These are phyloP conservation scores for Pogostemon cablin DNA, from an alignment of 257 asterid genomes.

Conservation along the genomic window DNA sequence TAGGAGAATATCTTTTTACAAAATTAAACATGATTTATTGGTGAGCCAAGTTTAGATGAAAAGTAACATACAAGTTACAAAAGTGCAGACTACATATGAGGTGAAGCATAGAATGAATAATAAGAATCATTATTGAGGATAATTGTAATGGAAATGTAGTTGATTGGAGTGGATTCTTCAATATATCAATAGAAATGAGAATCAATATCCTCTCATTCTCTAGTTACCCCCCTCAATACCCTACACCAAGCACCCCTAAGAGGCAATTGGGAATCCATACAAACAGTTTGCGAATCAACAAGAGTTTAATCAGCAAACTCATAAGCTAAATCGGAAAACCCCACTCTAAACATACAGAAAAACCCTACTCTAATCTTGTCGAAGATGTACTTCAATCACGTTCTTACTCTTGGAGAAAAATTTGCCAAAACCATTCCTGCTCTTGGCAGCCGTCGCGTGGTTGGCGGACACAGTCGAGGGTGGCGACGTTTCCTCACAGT, in stretches of 20 bases:
- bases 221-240: too few species aligned
- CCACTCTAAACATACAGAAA: background rate
- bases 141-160: too few species aligned
- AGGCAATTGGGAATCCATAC: slow-evolving; percentile 23
- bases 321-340: background rate
- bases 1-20: too few species aligned
- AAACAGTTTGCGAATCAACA: slow-evolving; percentile 34
- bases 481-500: slow-evolving; percentile 49
- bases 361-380: slow-evolving; percentile 39
- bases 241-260: background rate
- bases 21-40: too few species aligned
- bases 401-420: slow-evolving; percentile 62
- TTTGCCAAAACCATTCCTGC: slow-evolving; percentile 57
- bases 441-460: slow-evolving; percentile 39
- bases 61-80: too few species aligned
- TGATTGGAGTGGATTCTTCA: too few species aligned
- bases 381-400: slow-evolving; percentile 44
- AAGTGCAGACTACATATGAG: too few species aligned
- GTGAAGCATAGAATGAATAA: too few species aligned
- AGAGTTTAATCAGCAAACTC: slow-evolving; percentile 36
- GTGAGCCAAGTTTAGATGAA: too few species aligned
- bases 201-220: too few species aligned
- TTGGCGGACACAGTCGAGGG: slow-evolving; percentile 38
- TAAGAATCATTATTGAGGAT: too few species aligned
- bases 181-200: too few species aligned